Evolutionary conservation across 1,139 yeast genomes (phyloP), one percentile per base, ranked within the genome.

Genomic region (Trichomonascaceae sp.): DNA sequence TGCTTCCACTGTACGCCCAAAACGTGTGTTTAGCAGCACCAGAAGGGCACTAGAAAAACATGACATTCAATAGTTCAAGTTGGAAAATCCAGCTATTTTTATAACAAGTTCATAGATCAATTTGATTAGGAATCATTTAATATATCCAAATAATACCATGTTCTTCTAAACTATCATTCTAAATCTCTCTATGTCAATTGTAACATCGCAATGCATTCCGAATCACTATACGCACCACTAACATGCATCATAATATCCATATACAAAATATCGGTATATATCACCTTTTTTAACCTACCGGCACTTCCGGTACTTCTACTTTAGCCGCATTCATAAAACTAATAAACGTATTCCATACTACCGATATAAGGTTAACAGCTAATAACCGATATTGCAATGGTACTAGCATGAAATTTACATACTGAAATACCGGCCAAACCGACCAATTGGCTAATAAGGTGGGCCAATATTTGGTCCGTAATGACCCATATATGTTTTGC

Each of bases 341-440:
- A 61, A 90, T 68, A 65, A 79, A 89, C 18, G 93, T 82, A 67
- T 90, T 91, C 97, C 97, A 91, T 4, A 85, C 83, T 36, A 90
- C 81, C 53, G 95, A 82, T 22, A 87, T 77, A 2, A 83, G 60
- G 63, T 89, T 88, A 43, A 87, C 96, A 4, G 83, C 76, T 49
- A 87, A 63, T 54, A 90, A 70, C 43, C 96, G 77, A 62, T 80
- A 80, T 47, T 82, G 82, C 2, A 84, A 80, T 0, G 96, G 96
- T 3, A 87, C 79, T 13, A 85, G 63, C 48, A 80, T 76, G 64
- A 91, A 87, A 68, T 91, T 91, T 55, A 82, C 63, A 51, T 80
- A 58, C 69, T 90, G 97, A 63, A 90, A 84, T 0, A 80, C 73
- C 0, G 96, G 97, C 97, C 97, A 90, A 8, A 90, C 85, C 49